Base-by-base conservation (phyloP, 2,329 filamentous ascomycete genomes). In the Botrytis medusae region DNA sequence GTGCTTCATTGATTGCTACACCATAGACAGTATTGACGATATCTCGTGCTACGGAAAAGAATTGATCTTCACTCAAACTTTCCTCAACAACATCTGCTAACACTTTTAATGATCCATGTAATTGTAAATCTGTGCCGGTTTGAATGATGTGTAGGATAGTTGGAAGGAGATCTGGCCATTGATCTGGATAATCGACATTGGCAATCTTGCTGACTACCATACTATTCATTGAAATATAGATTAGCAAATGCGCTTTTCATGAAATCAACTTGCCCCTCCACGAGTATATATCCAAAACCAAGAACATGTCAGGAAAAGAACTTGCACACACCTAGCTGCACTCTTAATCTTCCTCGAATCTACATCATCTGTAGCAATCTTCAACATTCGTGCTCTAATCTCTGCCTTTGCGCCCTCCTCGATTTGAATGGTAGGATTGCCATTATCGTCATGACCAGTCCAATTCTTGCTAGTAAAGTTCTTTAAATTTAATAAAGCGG, bases 191-290 rank as follows among this genome's bases (percentile, higher is more conserved):
- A 84, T 99, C 96, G 79, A 91, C 89, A 76, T 91, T 92, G 73
- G 96, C 96, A 78, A 99, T 97, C 84, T 97, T 98, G 85, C 94
- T 95, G 75, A 98, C 93, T 8, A 92, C 88, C 77, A 87, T 90
- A 82, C 89, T 91, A 72, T 74, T 70, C 74, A 68, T 51, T 61
- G 65, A 69, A 59, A 42, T 34, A 46, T 48, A 12, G 34, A 75
- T 75, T 71, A 77, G 75, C 62, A 54, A 25, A 16, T 54, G 44
- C 34, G 14, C 46, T 29, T 46, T 34, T 54, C 51, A 57, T 9
- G 51, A 32, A 32, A 22, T 12, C 34, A 18, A 67, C 40, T 29
- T 18, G 42, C 54, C 72, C 67, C 59, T 42, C 37, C 57, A 37
- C 25, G n/a, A 62, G 18, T 12, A 9, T 12, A 9, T 9, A 16